Conservation (phyloP, 1,284 basidiomycete species). For the Xerocomus cyaneibrunnescens region DNA sequence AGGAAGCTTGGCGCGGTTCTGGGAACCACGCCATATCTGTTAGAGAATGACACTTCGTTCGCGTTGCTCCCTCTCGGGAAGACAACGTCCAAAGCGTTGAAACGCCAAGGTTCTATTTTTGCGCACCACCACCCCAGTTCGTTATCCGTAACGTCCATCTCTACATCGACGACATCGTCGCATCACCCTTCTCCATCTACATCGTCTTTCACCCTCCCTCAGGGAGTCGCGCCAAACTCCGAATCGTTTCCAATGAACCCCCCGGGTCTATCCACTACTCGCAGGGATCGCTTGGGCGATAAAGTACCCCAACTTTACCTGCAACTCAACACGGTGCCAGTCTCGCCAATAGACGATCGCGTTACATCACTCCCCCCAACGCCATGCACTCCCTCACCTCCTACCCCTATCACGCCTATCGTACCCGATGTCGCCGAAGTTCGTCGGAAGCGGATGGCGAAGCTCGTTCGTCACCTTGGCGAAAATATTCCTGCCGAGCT, state of each 20-base stretch:
- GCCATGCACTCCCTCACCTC: slow-evolving; percentile 18
- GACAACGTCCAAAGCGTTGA: slow-evolving; percentile 22
- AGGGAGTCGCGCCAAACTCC: neutral
- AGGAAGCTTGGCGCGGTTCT: slow-evolving; percentile 58
- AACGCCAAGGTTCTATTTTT: slow-evolving; percentile 40
- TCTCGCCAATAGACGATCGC: slow-evolving; percentile 13
- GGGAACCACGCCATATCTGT: slow-evolving; percentile 52
- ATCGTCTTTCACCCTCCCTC: slow-evolving; percentile 17
- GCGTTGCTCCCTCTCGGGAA: slow-evolving; percentile 27
- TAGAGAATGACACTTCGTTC: slow-evolving; percentile 39
- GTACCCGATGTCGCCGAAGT: slow-evolving; percentile 22
- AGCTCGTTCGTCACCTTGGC: slow-evolving; percentile 44
- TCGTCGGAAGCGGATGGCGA: slow-evolving; percentile 42
- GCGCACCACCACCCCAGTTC: slow-evolving; percentile 19
- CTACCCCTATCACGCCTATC: slow-evolving; percentile 20
- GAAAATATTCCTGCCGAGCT: slow-evolving; percentile 44
- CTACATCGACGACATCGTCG: slow-evolving; percentile 11
- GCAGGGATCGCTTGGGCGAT: slow-evolving; percentile 4
- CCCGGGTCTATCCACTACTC: slow-evolving; percentile 26
- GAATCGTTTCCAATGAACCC: slow-evolving; percentile 13
- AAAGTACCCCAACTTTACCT: slow-evolving; percentile 25
- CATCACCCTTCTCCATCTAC: slow-evolving; percentile 16
- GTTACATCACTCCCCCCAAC: slow-evolving; percentile 10
- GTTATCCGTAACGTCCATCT: slow-evolving; percentile 21
- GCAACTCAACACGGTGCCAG: slow-evolving; percentile 20